Evolutionary conservation across 2,329 filamentous ascomycete genomes (phyloP), one percentile per base, ranked within the genome.

Genomic region (Huntiella moniliformis): DNA sequence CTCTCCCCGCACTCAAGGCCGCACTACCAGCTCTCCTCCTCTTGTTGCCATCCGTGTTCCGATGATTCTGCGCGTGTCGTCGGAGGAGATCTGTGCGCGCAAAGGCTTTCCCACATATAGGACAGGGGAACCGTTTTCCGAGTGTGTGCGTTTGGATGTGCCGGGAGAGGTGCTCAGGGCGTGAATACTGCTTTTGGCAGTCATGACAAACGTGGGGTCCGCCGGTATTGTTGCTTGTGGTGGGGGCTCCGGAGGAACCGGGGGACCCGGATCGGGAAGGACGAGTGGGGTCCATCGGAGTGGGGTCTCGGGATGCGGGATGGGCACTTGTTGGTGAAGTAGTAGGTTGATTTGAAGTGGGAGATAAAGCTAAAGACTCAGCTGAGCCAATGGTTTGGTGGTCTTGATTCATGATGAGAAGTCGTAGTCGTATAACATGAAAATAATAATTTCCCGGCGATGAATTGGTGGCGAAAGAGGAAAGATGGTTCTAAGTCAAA

Each of bases 71-170:
- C 37, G 66, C 62, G 52, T 73, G 69, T 11, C 70, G 63, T 51
- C 70, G 70, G 44, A 71, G 60, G 8, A 73, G 60, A 53, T 73
- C 68, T 47, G 68, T 69, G 15, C 69, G 63, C 7, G 67, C 67
- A 54, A 72, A 73, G 4, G 66, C 65, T 53, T 72, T 73, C 46
- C 67, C 63, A 51, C 69, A 71, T 46, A 72, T 60, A 35, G 66
- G 59, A 51, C 67, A 70, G 13, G 60, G 55, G 53, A 70, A 70
- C 28, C 67, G 63, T 42, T 68, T 66, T 4, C 67, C 67, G 5
- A 69, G 58, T 2, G 66, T 69, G 51, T 70, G 67, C 3, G 66
- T 67, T 51, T 67, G 65, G 34, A 69, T 66, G 53, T 70, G 67
- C 18, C 67, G 59, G 45, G 70, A 67, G 8, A 72, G 64, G 53